Base-by-base conservation (phyloP, 2,329 filamentous ascomycete species). In the Seiridium cupressi region DNA sequence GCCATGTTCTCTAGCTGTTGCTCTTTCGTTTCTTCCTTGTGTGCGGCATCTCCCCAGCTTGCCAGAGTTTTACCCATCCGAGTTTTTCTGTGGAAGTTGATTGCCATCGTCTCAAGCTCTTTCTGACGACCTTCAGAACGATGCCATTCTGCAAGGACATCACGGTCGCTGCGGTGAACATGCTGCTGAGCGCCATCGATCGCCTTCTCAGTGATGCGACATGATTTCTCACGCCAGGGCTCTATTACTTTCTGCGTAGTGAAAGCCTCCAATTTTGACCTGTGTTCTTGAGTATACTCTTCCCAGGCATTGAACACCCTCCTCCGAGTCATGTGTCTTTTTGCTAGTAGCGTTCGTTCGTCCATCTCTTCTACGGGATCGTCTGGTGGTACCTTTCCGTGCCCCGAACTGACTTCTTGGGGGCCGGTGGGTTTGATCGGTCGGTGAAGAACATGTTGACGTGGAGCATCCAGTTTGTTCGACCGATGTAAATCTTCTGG, bases 321-420 rank as follows among this genome's bases (percentile, higher is more conserved):
- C 69, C 72, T 72, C 31, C 72, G 70, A 8, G 73, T 61, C 11
- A 74, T 72, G 55, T 74, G 72, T 53, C 72, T 64, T 51, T 70
- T 65, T 32, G 72, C 72, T 58, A 73, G 62, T 58, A 69, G 57
- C 7, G 72, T 73, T 11, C 58, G 68, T 60, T 71, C 71, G 44
- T 73, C 71, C 13, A 38, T 31, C 34, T 53, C 49, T 35, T 53
- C 35, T 35, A 36, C 32, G 7, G 38, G 32, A 4, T 11, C 8
- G 18, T 35, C 13, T 38, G n/a, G 34, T 38, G n/a, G 7, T 38
- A 36, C 18, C 2, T 13, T 11, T 38, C 34, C 11, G 10, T 35
- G 4, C 26, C 49, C 9, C 2, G 18, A 26, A 26, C 18, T 26
- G 18, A 26, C 18, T 26, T 26, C 18, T 26, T 26, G 18, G 18